phyloP scores from a whole-genome alignment of 805 yeast genomes.

The Metschnikowia aberdeeniae region DNA sequence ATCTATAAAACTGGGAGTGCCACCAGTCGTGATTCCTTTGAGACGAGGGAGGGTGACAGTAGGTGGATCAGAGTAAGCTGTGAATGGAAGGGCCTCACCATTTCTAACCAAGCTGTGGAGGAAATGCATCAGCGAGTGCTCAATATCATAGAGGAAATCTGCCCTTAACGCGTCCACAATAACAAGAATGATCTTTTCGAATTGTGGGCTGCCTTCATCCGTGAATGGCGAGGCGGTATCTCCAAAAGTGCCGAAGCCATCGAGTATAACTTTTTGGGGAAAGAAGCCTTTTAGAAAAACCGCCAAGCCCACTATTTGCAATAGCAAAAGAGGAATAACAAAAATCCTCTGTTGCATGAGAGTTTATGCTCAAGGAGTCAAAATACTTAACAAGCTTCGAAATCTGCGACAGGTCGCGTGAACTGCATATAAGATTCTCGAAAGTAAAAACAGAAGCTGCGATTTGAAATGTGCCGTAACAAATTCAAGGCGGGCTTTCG shows the following conservation, averaged over 20 bases:
- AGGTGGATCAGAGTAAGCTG: slow-evolving; percentile 92
- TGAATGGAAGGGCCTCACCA: slow-evolving; percentile 80
- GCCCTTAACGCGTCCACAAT: slow-evolving; percentile 91
- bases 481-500: too few species aligned
- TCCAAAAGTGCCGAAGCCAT: slow-evolving; percentile 47
- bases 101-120: slow-evolving; percentile 60
- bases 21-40: slow-evolving; percentile 91
- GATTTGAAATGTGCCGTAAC: too few species aligned
- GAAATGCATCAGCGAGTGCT: slow-evolving; percentile 57
- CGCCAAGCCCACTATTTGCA: slow-evolving; percentile 44
- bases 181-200: slow-evolving; percentile 69
- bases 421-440: not conserved
- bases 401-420: not conserved
- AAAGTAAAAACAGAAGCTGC: not conserved
- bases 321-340: not conserved
- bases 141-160: slow-evolving; percentile 71
- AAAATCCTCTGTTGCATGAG: slow-evolving; percentile 1
- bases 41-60: slow-evolving; percentile 93
- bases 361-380: not conserved
- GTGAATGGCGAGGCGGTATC: slow-evolving; percentile 16
- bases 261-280: slow-evolving; percentile 77
- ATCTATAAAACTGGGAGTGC: slow-evolving; percentile 90
- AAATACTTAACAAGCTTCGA: not conserved
- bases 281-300: slow-evolving; percentile 81
- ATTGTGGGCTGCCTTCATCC: slow-evolving; percentile 37